A percentile compares a stretch with the other conserved stretches of the same genome.
Evolutionary conservation across 805 yeast genomes (phyloP).

Genomic region (Hanseniaspora thailandica): DNA sequence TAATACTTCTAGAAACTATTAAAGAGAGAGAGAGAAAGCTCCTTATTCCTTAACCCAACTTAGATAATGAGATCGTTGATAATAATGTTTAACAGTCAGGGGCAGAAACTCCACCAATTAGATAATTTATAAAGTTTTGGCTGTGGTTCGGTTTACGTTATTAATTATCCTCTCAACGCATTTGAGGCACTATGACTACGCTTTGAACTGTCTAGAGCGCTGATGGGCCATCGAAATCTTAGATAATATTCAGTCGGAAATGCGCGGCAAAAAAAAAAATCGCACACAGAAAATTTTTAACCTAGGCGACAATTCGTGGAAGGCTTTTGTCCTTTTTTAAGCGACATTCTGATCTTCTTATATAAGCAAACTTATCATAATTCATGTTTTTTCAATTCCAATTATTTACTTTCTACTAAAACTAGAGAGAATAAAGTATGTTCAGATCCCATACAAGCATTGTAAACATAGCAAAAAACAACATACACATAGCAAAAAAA

Average conservation of each 20-base stretch:
- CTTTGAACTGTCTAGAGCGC: not conserved
- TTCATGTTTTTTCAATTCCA: not conserved
- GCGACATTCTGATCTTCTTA: not conserved
- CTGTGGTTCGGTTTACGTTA: not conserved
- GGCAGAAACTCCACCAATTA: no score
- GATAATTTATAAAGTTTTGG: no score
- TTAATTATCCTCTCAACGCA: not conserved
- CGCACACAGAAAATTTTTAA: not conserved
- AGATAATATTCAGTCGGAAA: not conserved
- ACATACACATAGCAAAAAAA: conserved; percentile 24
- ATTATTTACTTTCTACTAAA: not conserved
- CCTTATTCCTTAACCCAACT: no score
- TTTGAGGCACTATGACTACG: no score
- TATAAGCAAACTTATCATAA: not conserved
- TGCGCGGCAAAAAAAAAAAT: not conserved
- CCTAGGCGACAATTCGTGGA: not conserved
- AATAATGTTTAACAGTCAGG: no score
- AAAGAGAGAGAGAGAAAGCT: no score
- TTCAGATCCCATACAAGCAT: not conserved
- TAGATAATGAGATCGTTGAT: no score
- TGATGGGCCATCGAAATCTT: not conserved
- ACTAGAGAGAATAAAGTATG: not conserved
- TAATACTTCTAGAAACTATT: no score
- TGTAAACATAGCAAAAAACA: conserved; percentile 3
- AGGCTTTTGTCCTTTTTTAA: not conserved